These are phyloP conservation scores for Coprinopsis marcescibilis DNA, from an alignment of 768 basidiomycete genomes.

Conservation along the genomic window DNA sequence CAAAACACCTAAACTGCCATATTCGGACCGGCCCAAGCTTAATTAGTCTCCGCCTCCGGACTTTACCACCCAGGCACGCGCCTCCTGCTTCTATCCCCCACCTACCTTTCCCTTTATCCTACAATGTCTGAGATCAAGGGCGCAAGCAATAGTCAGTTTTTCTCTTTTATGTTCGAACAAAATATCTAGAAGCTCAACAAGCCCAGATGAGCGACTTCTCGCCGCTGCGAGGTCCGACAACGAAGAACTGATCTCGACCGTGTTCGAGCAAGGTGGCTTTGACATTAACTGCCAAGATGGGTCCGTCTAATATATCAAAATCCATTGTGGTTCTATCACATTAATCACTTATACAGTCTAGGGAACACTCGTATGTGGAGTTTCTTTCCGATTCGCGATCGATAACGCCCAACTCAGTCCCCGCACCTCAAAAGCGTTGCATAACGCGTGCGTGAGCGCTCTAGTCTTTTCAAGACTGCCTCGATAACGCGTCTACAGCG, in stretches of 20 bases:
- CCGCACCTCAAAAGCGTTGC: constrained; percentile 17
- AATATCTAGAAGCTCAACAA: background rate
- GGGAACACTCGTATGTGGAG: constrained; percentile 80
- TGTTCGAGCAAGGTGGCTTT: constrained; percentile 50
- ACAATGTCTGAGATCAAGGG: constrained; percentile 4
- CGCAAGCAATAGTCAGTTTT: constrained; percentile 2
- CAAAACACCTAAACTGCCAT: background rate
- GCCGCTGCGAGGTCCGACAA: constrained; percentile 72
- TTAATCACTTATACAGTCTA: constrained; percentile 31
- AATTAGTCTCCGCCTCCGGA: background rate
- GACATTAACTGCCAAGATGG: constrained; percentile 78
- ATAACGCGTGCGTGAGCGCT: constrained; percentile 32
- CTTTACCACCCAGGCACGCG: background rate
- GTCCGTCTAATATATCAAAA: constrained; percentile 36
- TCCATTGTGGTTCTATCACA: background rate
- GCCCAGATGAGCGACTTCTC: constrained; percentile 62
- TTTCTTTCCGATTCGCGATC: constrained; percentile 17
- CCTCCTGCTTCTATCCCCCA: background rate
- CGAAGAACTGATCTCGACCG: constrained; percentile 56
- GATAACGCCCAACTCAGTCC: background rate
- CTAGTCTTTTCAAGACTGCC: constrained; percentile 17
- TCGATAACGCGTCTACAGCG: background rate
- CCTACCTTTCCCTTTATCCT: background rate
- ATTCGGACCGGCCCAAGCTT: background rate
- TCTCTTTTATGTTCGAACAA: no score